phyloP scores from a whole-genome alignment of 2,329 filamentous ascomycete species.

The Conoideocrella luteorostrata region DNA sequence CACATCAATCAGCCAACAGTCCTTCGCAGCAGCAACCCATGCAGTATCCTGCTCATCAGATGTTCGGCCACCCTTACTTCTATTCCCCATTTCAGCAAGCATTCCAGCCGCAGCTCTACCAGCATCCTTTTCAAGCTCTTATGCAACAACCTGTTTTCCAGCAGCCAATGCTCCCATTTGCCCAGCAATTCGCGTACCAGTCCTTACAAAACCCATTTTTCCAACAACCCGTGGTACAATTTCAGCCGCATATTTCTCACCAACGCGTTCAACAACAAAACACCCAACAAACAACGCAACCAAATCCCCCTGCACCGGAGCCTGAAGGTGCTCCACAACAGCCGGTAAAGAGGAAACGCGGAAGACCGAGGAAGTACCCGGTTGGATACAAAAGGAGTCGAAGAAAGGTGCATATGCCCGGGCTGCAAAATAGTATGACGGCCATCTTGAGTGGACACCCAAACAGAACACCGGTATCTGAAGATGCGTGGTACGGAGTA shows the following conservation, averaged over 20 bases:
- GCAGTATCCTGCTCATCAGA: slow-evolving; percentile 1
- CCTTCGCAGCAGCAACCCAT: slow-evolving; percentile 1
- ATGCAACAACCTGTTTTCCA: slow-evolving; percentile 9
- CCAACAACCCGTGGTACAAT: slow-evolving; percentile 2
- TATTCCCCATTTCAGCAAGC: slow-evolving; percentile 5
- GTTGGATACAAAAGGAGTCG: slow-evolving; percentile 8
- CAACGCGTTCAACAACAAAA: slow-evolving; percentile 1
- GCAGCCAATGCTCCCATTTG: slow-evolving; percentile 1
- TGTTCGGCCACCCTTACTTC: slow-evolving; percentile 6
- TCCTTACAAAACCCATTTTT: slow-evolving; percentile 4
- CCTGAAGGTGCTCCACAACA: neutral
- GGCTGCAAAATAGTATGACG: slow-evolving; percentile 9
- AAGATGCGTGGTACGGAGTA: slow-evolving; percentile 12
- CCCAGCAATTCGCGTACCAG: slow-evolving; percentile 4
- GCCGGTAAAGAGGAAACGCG: slow-evolving; percentile 15
- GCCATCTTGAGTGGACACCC: slow-evolving; percentile 5
- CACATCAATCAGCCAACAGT: neutral
- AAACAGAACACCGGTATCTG: slow-evolving; percentile 11
- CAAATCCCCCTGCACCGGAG: neutral
- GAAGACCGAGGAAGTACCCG: slow-evolving; percentile 15
- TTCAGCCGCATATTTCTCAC: neutral
- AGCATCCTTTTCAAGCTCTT: slow-evolving; percentile 6
- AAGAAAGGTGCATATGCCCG: slow-evolving; percentile 1
- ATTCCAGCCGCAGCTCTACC: slow-evolving; percentile 7
- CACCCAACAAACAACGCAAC: slow-evolving; percentile 1